A percentile compares a stretch with the other conserved stretches of the same genome.
phyloP scores from a whole-genome alignment of 805 yeast genomes.

The Cyberlindnera veronae region DNA sequence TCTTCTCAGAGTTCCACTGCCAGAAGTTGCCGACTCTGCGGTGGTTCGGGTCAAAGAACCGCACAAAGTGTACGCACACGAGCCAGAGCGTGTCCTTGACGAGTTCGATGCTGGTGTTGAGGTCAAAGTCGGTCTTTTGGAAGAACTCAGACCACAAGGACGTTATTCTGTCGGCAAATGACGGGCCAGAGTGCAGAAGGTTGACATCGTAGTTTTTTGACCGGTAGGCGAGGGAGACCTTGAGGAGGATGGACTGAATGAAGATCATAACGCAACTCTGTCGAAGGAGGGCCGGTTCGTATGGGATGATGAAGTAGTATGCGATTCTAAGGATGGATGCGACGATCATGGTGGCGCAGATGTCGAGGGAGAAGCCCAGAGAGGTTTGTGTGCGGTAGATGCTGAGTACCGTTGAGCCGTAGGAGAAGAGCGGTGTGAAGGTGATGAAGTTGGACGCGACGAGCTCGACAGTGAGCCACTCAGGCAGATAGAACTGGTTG shows the following conservation, averaged over 20 bases:
- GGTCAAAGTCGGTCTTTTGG: constrained; percentile 2
- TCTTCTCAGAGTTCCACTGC: constrained; percentile 72
- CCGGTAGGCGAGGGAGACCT: constrained; percentile 58
- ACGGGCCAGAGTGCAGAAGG: constrained; percentile 29
- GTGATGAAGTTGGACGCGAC: constrained; percentile 64
- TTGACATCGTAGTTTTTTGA: constrained; percentile 40
- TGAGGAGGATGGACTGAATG: constrained; percentile 64
- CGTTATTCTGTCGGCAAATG: constrained; percentile 4
- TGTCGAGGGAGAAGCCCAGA: constrained; percentile 84
- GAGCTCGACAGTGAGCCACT: constrained; percentile 51
- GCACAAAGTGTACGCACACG: constrained; percentile 38
- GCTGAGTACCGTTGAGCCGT: constrained; percentile 75
- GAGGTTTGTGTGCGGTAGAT: constrained; percentile 63
- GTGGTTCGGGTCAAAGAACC: constrained; percentile 69
- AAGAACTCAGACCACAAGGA: constrained; percentile 5
- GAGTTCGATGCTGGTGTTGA: constrained; percentile 10
- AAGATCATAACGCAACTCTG: constrained; percentile 85
- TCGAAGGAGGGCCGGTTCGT: constrained; percentile 70
- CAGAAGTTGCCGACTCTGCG: constrained; percentile 67
- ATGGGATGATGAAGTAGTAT: constrained; percentile 77
- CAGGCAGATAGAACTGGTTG: constrained; percentile 44
- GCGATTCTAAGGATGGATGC: constrained; percentile 70
- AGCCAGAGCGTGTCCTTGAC: constrained; percentile 16
- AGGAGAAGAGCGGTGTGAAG: constrained; percentile 81
- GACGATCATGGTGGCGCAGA: constrained; percentile 86